Conservation (phyloP, 1,284 basidiomycete species). For the Ceratobasidium sp. region DNA sequence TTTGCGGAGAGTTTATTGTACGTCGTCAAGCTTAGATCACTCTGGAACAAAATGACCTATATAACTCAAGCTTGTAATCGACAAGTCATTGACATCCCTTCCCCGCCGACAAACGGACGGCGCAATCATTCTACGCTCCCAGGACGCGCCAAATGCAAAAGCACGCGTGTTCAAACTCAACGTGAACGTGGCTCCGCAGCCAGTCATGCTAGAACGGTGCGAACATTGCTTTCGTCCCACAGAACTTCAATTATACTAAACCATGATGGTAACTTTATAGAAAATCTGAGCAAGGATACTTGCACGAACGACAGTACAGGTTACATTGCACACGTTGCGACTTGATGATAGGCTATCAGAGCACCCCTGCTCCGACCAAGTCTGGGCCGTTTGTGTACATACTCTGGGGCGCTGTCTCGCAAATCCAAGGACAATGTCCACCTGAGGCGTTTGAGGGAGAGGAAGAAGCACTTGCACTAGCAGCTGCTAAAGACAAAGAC, state of each 20-base stretch:
- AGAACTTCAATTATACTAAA: conserved; percentile 42
- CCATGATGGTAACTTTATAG: conserved; percentile 44
- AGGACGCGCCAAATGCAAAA: conserved; percentile 62
- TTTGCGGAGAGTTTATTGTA: conserved; percentile 84
- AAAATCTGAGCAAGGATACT: conserved; percentile 48
- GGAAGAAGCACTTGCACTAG: conserved; percentile 43
- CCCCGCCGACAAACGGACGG: conserved; percentile 76
- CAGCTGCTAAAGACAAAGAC: conserved; percentile 1
- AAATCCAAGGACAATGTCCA: conserved; percentile 78
- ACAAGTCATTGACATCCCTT: conserved; percentile 70
- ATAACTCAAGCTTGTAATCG: conserved; percentile 72
- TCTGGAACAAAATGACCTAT: neutral
- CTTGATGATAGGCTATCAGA: conserved; percentile 75
- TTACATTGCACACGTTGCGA: conserved; percentile 77
- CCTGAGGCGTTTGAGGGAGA: conserved; percentile 75
- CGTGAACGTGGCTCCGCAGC: conserved; percentile 60
- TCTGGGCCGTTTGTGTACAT: conserved; percentile 76
- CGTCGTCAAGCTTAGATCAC: conserved; percentile 47
- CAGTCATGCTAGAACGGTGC: conserved; percentile 64
- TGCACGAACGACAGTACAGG: conserved; percentile 73
- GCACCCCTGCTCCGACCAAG: conserved; percentile 71
- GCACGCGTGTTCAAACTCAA: conserved; percentile 81
- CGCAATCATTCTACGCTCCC: conserved; percentile 71
- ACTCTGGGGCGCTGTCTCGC: conserved; percentile 72
- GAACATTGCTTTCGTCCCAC: conserved; percentile 53